phyloP scores from a whole-genome alignment of 2,329 filamentous ascomycete genomes.

The Pestalotiopsis fici region DNA sequence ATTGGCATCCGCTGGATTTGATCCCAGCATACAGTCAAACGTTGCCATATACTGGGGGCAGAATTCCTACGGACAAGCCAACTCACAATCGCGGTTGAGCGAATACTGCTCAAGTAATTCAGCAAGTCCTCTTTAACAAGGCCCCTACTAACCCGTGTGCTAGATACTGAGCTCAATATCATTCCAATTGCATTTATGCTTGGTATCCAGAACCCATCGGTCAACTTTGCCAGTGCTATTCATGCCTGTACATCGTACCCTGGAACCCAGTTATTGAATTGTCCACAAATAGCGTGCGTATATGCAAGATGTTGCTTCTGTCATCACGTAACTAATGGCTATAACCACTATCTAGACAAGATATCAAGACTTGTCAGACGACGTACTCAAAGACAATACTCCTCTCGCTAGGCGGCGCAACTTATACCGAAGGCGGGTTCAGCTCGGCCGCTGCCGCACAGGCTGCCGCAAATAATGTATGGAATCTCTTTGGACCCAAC shows the following conservation, averaged over 20 bases:
- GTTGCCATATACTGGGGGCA: constrained; percentile 70
- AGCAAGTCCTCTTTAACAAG: not conserved
- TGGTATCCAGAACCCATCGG: constrained; percentile 48
- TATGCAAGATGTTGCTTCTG: constrained; percentile 1
- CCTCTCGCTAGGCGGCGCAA: constrained; percentile 71
- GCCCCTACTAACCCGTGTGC: constrained; percentile 14
- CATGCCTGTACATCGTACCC: constrained; percentile 60
- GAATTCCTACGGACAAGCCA: constrained; percentile 56
- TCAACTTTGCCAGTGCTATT: constrained; percentile 68
- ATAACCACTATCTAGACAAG: constrained; percentile 35
- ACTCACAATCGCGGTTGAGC: constrained; percentile 54
- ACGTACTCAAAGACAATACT: constrained; percentile 68
- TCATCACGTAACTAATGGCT: not conserved
- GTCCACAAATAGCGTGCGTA: constrained; percentile 64
- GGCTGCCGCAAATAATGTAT: constrained; percentile 62
- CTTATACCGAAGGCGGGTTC: constrained; percentile 71
- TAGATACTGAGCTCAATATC: constrained; percentile 52
- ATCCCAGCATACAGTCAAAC: constrained; percentile 48
- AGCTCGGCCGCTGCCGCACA: constrained; percentile 49
- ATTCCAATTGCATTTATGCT: constrained; percentile 67
- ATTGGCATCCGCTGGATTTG: constrained; percentile 38
- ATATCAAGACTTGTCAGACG: constrained; percentile 62
- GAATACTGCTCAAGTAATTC: constrained; percentile 60
- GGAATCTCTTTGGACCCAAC: constrained; percentile 69
- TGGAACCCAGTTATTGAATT: constrained; percentile 60